phyloP scores from a whole-genome alignment of 495 filamentous ascomycete species.

The Tuber aestivum region DNA sequence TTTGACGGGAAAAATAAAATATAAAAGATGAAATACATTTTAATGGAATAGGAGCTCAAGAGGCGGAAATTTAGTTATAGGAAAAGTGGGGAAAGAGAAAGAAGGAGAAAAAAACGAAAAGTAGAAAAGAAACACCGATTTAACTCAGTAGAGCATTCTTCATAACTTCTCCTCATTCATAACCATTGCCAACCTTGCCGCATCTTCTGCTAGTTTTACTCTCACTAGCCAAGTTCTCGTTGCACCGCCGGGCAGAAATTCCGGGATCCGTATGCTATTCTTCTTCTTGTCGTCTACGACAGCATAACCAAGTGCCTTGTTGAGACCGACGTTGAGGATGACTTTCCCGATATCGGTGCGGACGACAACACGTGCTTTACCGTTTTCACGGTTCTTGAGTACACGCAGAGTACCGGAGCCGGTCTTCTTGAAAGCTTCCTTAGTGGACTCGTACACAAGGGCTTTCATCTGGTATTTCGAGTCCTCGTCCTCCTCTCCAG shows the following conservation, averaged over 20 bases:
- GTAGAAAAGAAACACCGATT: not conserved
- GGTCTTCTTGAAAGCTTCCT: slow-evolving; percentile 21
- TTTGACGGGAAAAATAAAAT: not conserved
- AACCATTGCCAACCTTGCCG: slow-evolving; percentile 17
- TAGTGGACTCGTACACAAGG: slow-evolving; percentile 31
- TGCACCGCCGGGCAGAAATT: slow-evolving; percentile 24
- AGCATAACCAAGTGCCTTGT: slow-evolving; percentile 21
- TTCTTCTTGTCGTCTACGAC: slow-evolving; percentile 15
- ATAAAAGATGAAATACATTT: slow-evolving; percentile 1
- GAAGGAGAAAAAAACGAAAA: not conserved
- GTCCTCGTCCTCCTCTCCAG: slow-evolving; percentile 41
- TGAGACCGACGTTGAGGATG: slow-evolving; percentile 32
- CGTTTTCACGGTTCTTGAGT: slow-evolving; percentile 37
- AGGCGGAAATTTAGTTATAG: not conserved
- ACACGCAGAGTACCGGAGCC: slow-evolving; percentile 34
- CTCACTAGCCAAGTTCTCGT: slow-evolving; percentile 28
- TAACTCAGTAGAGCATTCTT: not conserved
- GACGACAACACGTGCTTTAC: slow-evolving; percentile 35
- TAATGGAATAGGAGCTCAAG: not conserved
- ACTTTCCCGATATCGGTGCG: slow-evolving; percentile 38
- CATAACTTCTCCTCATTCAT: slow-evolving; percentile 26
- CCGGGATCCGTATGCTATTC: slow-evolving; percentile 20
- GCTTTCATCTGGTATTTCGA: slow-evolving; percentile 27
- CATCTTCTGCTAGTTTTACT: slow-evolving; percentile 30
- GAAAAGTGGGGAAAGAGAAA: not conserved